Percentiles rank a stretch among this genome's conserved stretches.
phyloP scores from a whole-genome alignment of 495 filamentous ascomycete genomes.

The Penicillium lividum region DNA sequence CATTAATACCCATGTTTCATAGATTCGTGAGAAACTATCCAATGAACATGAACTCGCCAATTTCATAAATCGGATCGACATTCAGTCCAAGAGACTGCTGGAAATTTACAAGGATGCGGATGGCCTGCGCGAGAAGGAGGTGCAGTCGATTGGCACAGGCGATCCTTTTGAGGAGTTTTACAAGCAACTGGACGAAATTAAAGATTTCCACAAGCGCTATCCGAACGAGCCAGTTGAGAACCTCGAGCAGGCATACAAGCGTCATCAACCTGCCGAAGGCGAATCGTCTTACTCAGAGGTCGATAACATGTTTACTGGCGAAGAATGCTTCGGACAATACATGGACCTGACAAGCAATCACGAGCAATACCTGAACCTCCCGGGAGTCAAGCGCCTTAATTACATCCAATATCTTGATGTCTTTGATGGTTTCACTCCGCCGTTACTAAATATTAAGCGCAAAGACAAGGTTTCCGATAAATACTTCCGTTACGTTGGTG shows the following conservation, averaged over 20 bases:
- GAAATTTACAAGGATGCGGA: slow-evolving; percentile 84
- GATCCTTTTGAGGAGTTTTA: slow-evolving; percentile 94
- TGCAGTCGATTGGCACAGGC: slow-evolving; percentile 79
- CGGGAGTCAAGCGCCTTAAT: slow-evolving; percentile 74
- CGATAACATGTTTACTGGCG: slow-evolving; percentile 91
- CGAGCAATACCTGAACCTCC: slow-evolving; percentile 87
- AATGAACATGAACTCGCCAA: slow-evolving; percentile 90
- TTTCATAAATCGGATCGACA: slow-evolving; percentile 81
- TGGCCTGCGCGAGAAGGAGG: slow-evolving; percentile 68
- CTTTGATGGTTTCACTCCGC: slow-evolving; percentile 83
- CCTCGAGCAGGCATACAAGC: slow-evolving; percentile 87
- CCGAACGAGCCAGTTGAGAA: slow-evolving; percentile 96
- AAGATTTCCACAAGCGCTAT: slow-evolving; percentile 84
- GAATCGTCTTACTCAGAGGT: slow-evolving; percentile 65
- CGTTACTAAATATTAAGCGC: slow-evolving; percentile 67
- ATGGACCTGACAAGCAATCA: slow-evolving; percentile 83
- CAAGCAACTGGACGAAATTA: slow-evolving; percentile 76
- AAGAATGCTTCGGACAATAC: slow-evolving; percentile 88
- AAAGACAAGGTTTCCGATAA: slow-evolving; percentile 83
- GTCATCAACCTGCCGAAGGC: slow-evolving; percentile 64
- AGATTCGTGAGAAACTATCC: slow-evolving; percentile 83
- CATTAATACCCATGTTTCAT: slow-evolving; percentile 29
- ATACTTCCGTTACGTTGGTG: slow-evolving; percentile 88
- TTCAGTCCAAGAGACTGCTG: slow-evolving; percentile 77
- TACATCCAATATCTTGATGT: slow-evolving; percentile 90